These are phyloP conservation scores for Primulina eburnea DNA, from an alignment of 257 asterid species.

Conservation along the genomic window DNA sequence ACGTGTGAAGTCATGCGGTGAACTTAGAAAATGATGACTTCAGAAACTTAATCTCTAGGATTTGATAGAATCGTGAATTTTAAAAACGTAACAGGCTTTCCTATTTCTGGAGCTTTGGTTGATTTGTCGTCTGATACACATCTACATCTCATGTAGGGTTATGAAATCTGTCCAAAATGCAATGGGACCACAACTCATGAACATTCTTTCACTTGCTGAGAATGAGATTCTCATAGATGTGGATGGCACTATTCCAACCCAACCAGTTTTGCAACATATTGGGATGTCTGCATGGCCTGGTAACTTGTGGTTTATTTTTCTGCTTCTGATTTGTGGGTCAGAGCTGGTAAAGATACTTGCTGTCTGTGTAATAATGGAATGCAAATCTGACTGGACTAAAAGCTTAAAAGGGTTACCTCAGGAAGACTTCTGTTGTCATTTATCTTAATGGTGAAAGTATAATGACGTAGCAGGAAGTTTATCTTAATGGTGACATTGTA, in stretches of 20 bases:
- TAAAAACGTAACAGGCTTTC: slow-evolving; percentile 13
- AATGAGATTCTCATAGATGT: slow-evolving; percentile 72
- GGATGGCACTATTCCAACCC: slow-evolving; percentile 83
- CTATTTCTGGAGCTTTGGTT: slow-evolving; percentile 12
- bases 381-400: slow-evolving; percentile 9
- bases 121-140: slow-evolving; percentile 21
- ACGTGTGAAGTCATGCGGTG: slow-evolving; percentile 13
- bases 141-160: slow-evolving; percentile 51
- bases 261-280: slow-evolving; percentile 80
- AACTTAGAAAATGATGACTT: background rate
- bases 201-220: slow-evolving; percentile 72
- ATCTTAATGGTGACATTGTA: background rate
- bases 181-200: slow-evolving; percentile 51
- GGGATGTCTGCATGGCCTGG: slow-evolving; percentile 99
- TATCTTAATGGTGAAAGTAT: slow-evolving; percentile 6
- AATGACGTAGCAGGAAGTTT: slow-evolving; percentile 5
- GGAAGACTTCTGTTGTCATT: slow-evolving; percentile 3
- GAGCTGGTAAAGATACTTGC: slow-evolving; percentile 16
- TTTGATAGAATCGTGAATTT: slow-evolving; percentile 16
- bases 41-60: slow-evolving; percentile 19
- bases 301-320: slow-evolving; percentile 34
- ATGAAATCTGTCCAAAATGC: slow-evolving; percentile 61
- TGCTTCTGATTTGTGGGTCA: slow-evolving; percentile 24
- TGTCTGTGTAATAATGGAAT: slow-evolving; percentile 2
- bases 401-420: slow-evolving; percentile 6